phyloP scores from a whole-genome alignment of 106 monocot genomes.

The Dendrobium catenatum region DNA sequence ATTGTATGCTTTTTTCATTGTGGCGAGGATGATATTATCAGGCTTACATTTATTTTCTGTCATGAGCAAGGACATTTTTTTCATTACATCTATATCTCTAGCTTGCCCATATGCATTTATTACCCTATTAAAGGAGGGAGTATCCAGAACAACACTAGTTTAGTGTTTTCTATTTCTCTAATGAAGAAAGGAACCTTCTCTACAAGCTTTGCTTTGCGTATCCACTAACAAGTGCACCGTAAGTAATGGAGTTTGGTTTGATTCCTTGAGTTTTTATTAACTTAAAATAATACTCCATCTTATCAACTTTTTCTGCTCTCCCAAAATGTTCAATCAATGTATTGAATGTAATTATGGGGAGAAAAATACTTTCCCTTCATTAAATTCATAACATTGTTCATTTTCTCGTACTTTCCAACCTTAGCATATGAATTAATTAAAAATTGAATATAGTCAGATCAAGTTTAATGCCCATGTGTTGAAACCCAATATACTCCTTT shows the following conservation, averaged over 20 bases:
- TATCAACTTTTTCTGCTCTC: conserved; percentile 39
- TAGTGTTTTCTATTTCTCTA: too few species aligned
- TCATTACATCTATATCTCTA: too few species aligned
- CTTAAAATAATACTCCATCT: too few species aligned
- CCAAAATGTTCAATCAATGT: conserved; percentile 74
- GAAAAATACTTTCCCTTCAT: conserved; percentile 75
- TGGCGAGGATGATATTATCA: conserved; percentile 57
- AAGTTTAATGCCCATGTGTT: too few species aligned
- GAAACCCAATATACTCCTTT: too few species aligned
- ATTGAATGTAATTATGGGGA: conserved; percentile 66
- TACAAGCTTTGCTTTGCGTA: conserved; percentile 41
- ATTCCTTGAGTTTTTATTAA: conserved; percentile 46
- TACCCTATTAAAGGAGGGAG: too few species aligned
- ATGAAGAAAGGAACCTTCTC: too few species aligned
- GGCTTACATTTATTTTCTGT: conserved; percentile 28
- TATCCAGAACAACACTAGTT: too few species aligned
- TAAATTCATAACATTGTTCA: conserved; percentile 46
- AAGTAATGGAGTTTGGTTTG: conserved; percentile 82
- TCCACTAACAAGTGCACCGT: conserved; percentile 66
- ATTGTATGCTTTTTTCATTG: conserved; percentile 64
- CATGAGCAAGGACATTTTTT: too few species aligned
- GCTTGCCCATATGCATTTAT: too few species aligned
- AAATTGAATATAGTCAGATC: conserved; percentile 23
- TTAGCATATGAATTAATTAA: conserved; percentile 84
- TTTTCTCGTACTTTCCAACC: conserved; percentile 47